These are phyloP conservation scores for Plantago major DNA, from an alignment of 257 asterid genomes.

Conservation along the genomic window DNA sequence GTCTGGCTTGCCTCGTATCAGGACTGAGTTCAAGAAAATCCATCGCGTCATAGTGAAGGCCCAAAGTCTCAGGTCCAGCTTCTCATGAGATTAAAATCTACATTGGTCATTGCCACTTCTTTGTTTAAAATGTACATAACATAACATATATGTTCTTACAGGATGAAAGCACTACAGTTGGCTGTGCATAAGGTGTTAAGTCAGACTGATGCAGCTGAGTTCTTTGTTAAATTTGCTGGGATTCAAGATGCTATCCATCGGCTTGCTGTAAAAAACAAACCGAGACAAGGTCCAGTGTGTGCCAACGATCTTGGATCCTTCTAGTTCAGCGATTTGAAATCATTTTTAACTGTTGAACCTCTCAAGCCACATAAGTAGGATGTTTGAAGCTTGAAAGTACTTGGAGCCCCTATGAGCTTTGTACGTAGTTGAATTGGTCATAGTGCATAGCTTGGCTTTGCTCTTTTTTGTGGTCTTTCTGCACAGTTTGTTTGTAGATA, in stretches of 20 bases:
- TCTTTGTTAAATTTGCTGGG: slow-evolving; percentile 60
- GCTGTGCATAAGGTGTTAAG: slow-evolving; percentile 60
- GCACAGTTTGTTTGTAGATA: too few relatives aligned
- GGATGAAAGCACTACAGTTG: slow-evolving; percentile 59
- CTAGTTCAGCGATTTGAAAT: too few relatives aligned
- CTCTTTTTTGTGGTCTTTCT: too few relatives aligned
- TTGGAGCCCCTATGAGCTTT: too few relatives aligned
- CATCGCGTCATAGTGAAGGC: slow-evolving; percentile 68
- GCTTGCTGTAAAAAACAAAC: slow-evolving; percentile 30
- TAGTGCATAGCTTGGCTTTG: too few relatives aligned
- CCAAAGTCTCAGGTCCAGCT: slow-evolving; percentile 56
- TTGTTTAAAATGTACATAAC: neutral
- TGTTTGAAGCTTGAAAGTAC: too few relatives aligned
- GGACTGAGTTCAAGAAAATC: slow-evolving; percentile 60
- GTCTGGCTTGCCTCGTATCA: slow-evolving; percentile 30
- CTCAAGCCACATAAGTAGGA: too few relatives aligned
- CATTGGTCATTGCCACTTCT: neutral
- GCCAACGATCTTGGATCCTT: slow-evolving; percentile 16
- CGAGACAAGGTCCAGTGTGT: slow-evolving; percentile 29
- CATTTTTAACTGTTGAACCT: too few relatives aligned
- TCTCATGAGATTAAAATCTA: too few relatives aligned
- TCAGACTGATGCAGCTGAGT: slow-evolving; percentile 79
- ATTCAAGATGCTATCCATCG: slow-evolving; percentile 64
- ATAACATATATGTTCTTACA: slow-evolving; percentile 13
- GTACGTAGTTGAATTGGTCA: too few relatives aligned